Conservation (phyloP, 2,329 filamentous ascomycete genomes). For the Colletotrichum sidae region DNA sequence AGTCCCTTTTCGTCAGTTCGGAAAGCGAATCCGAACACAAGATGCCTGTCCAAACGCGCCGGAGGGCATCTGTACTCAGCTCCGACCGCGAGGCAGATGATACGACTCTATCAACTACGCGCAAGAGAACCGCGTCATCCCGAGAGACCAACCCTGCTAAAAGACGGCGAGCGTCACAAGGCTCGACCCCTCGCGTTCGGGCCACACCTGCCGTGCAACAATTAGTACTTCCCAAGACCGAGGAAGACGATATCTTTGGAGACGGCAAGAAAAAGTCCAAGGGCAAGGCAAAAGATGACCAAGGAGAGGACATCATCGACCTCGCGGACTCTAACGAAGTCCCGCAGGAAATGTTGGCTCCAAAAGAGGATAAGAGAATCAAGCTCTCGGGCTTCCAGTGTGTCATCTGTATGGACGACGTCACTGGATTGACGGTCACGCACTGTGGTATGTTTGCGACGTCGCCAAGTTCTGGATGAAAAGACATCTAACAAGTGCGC, state of each 20-base stretch:
- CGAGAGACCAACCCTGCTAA: slow-evolving; percentile 16
- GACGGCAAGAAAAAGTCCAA: slow-evolving; percentile 31
- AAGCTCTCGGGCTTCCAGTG: slow-evolving; percentile 71
- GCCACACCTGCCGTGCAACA: slow-evolving; percentile 43
- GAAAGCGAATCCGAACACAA: slow-evolving; percentile 34
- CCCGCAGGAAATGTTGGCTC: slow-evolving; percentile 56
- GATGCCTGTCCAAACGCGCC: slow-evolving; percentile 37
- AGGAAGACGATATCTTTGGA: slow-evolving; percentile 45
- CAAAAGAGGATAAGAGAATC: slow-evolving; percentile 59
- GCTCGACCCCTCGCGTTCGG: slow-evolving; percentile 31
- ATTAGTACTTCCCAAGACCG: neutral
- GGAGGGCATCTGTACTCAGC: slow-evolving; percentile 31
- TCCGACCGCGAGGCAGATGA: slow-evolving; percentile 36
- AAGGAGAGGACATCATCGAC: slow-evolving; percentile 50
- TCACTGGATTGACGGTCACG: slow-evolving; percentile 68
- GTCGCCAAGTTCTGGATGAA: neutral
- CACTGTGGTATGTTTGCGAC: slow-evolving; percentile 69
- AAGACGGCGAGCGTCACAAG: slow-evolving; percentile 34
- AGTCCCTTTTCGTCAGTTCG: slow-evolving; percentile 35
- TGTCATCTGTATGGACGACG: slow-evolving; percentile 75
- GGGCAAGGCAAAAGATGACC: slow-evolving; percentile 42
- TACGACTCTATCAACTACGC: slow-evolving; percentile 7
- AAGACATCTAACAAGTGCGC: neutral
- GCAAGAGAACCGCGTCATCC: slow-evolving; percentile 35
- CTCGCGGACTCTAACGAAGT: slow-evolving; percentile 57